These are phyloP conservation scores for Adansonia rubrostipa DNA, from an alignment of 441 rosid genomes.

Conservation along the genomic window DNA sequence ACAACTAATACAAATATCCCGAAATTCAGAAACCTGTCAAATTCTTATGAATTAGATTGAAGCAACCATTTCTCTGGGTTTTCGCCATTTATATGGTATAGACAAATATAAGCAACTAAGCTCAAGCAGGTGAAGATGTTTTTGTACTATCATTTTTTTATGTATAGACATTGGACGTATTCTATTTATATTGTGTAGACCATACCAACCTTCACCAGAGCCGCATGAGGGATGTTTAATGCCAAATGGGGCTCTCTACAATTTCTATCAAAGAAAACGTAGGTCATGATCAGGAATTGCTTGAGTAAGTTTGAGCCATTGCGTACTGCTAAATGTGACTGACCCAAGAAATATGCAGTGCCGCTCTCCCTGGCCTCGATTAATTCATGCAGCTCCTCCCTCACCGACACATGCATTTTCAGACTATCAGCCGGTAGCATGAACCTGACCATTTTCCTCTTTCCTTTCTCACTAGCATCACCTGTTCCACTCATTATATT, in stretches of 20 bases:
- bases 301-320: constrained; percentile 46
- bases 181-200: constrained; percentile 42
- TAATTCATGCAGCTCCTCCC: constrained; percentile 56
- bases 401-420: constrained; percentile 26
- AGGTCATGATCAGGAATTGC: constrained; percentile 46
- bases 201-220: constrained; percentile 66
- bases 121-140: neutral
- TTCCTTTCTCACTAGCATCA: neutral
- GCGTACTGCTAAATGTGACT: constrained; percentile 50
- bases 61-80: neutral
- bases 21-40: no score
- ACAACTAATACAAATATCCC: no score
- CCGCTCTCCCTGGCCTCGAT: constrained; percentile 66
- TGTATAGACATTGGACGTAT: neutral
- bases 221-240: constrained; percentile 64
- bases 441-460: constrained; percentile 50
- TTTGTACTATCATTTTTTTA: neutral
- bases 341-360: constrained; percentile 60
- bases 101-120: neutral
- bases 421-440: constrained; percentile 44
- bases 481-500: neutral
- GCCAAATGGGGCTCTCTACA: constrained; percentile 55
- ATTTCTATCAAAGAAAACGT: constrained; percentile 52
- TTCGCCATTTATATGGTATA: neutral
- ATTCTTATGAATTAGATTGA: neutral